Conservation (phyloP, 2,329 filamentous ascomycete genomes). For the Alternaria conjuncta region DNA sequence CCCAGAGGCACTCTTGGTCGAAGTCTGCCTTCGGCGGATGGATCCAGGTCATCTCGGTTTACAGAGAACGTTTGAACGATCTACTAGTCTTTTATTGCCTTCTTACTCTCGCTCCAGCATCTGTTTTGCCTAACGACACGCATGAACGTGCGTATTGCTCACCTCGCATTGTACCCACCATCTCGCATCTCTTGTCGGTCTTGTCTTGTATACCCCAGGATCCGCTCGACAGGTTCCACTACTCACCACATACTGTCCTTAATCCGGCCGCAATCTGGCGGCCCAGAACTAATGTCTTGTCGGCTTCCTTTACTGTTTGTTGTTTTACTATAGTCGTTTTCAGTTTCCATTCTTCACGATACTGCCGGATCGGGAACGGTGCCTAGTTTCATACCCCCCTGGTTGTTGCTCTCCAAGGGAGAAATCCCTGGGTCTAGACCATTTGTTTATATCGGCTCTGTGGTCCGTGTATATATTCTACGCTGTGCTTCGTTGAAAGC, state of each 20-base stretch:
- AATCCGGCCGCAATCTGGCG: conserved; percentile 18
- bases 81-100: conserved; percentile 16
- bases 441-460: conserved; percentile 13
- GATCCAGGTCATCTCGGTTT: conserved; percentile 55
- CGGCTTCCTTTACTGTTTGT: conserved; percentile 8
- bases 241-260: conserved; percentile 30
- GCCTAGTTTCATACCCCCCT: conserved; percentile 28
- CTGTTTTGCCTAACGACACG: conserved; percentile 30
- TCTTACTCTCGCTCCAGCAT: conserved; percentile 32
- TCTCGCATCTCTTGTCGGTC: conserved; percentile 12
- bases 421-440: conserved; percentile 4
- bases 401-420: conserved; percentile 3
- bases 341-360: conserved; percentile 15
- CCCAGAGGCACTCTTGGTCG: conserved; percentile 48
- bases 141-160: conserved; percentile 33
- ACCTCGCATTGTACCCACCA: conserved; percentile 12
- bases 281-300: conserved; percentile 31
- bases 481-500: not conserved
- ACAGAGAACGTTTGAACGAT: conserved; percentile 54
- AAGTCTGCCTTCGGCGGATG: conserved; percentile 54
- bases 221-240: conserved; percentile 8
- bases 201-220: conserved; percentile 31
- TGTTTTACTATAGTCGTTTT: conserved; percentile 1
- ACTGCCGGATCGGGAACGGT: conserved; percentile 16
- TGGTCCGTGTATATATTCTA: conserved; percentile 22